Base-by-base conservation (phyloP, 768 basidiomycete genomes). In the Leucosporidium scottii region DNA sequence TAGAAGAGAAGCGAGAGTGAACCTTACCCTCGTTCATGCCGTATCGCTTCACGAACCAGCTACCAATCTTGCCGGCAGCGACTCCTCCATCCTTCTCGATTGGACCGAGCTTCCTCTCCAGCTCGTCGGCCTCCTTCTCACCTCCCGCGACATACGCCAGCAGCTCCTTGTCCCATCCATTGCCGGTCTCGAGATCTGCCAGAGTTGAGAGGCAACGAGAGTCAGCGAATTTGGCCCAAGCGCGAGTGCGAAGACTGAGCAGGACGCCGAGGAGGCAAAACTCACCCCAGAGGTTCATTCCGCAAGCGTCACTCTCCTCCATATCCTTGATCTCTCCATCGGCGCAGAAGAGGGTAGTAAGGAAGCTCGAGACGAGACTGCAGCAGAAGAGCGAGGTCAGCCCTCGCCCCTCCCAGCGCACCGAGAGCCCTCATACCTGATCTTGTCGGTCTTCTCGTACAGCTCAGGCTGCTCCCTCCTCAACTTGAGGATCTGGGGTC, bases 231-330 rank as follows among this genome's bases (percentile, higher is more conserved):
- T 17, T 17, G 10, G 3, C 15, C 39, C 13, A 13, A 44, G 15
- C 39, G 6, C 6, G 39, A 8, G 39, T 9, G 15, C 39, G 15
- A 44, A 44, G 39, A 9, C 39, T 13, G 84, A 83, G 36, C 86
- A 91, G 39, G 34, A 13, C 39, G 39, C 39, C 15, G 15, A 44
- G 21, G 8, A 10, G 53, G 21, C 9, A 4, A 9, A 31, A 21
- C 54, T 27, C 84, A 69, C 89, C 81, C 87, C 89, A 91, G 34
- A 92, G 79, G 76, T 92, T 92, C 89, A 90, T 92, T 0, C 91
- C 91, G 75, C 88, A 90, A 3, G 89, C 90, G 77, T 93, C 91
- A 30, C 86, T 86, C n/a, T 87, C 84, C 73, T 93, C 91, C 61
- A 91, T 86, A 0, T 89, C 88, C 15, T 87, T 87, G 70, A 91